A percentile compares a stretch with the other conserved stretches of the same genome.
Conservation (phyloP, 306 rosid genomes). For the Gleditsia sinensis region DNA sequence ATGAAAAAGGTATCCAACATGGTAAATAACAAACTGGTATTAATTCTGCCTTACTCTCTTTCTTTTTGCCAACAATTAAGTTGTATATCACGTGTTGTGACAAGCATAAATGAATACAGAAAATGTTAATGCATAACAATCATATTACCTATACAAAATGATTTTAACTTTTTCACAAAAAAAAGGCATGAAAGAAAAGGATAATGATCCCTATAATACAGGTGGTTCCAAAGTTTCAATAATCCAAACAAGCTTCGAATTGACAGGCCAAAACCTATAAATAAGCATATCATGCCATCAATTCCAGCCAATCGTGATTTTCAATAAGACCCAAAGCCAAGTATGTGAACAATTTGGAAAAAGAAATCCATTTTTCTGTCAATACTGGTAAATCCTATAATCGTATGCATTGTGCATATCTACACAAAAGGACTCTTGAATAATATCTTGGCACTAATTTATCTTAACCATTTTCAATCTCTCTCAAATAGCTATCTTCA, state of each 20-base stretch:
- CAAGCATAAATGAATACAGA: not conserved
- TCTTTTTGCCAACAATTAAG: not conserved
- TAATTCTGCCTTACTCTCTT: not conserved
- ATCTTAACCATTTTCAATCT: conserved; percentile 19
- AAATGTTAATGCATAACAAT: too few relatives aligned
- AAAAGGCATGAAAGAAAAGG: not conserved
- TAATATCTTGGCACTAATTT: conserved; percentile 8
- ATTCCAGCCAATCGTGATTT: conserved; percentile 14
- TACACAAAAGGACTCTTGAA: conserved; percentile 4
- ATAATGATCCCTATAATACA: not conserved
- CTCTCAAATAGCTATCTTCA: conserved; percentile 15
- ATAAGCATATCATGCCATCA: not conserved
- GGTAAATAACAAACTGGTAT: not conserved
- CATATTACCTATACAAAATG: not conserved
- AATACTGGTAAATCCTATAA: conserved; percentile 5
- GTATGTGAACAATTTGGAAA: conserved; percentile 16
- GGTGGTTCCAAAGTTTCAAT: conserved; percentile 1
- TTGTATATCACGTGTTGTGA: not conserved
- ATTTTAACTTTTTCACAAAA: too few relatives aligned
- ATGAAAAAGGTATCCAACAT: not conserved
- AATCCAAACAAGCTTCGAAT: conserved; percentile 12
- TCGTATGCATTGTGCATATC: not conserved
- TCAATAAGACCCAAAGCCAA: conserved; percentile 19
- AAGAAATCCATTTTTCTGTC: conserved; percentile 20
- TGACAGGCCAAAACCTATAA: conserved; percentile 17